These are phyloP conservation scores for Trametes versicolor DNA, from an alignment of 1,284 basidiomycete species.

Conservation along the genomic window DNA sequence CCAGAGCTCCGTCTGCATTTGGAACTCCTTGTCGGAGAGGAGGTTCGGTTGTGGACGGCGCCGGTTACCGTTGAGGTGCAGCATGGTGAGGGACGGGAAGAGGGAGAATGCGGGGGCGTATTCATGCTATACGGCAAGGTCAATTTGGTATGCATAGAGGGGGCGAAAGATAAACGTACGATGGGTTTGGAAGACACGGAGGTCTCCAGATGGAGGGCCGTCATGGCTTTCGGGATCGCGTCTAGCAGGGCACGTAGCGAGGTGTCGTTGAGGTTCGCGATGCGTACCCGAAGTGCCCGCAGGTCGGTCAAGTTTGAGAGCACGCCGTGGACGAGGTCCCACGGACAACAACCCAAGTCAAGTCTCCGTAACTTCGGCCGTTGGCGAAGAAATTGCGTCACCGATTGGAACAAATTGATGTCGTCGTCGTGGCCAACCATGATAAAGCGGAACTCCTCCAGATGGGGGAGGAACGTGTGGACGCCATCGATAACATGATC, in stretches of 20 bases:
- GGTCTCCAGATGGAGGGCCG: constrained; percentile 61
- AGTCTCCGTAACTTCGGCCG: constrained; percentile 60
- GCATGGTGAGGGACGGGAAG: constrained; percentile 62
- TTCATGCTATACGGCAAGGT: constrained; percentile 50
- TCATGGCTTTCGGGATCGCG: constrained; percentile 58
- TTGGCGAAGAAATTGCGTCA: constrained; percentile 61
- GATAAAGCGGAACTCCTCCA: constrained; percentile 68
- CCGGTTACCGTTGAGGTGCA: constrained; percentile 61
- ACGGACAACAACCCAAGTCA: constrained; percentile 70
- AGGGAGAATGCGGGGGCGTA: constrained; percentile 57
- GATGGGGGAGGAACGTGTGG: constrained; percentile 69
- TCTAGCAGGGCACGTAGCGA: constrained; percentile 52
- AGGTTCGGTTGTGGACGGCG: constrained; percentile 64
- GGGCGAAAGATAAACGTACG: constrained; percentile 46
- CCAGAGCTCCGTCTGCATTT: constrained; percentile 66
- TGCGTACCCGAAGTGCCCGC: constrained; percentile 63
- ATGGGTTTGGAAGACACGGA: constrained; percentile 58
- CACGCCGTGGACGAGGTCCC: constrained; percentile 62
- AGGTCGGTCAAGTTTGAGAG: constrained; percentile 60
- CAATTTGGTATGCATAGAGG: constrained; percentile 3
- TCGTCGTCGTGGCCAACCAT: constrained; percentile 71
- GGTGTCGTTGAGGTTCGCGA: constrained; percentile 55
- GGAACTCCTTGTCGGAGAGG: constrained; percentile 67
- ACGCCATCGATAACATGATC: constrained; percentile 65
- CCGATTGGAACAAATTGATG: constrained; percentile 57